Evolutionary conservation across 148 eudicot species (phyloP).

Genomic region (Talinum fruticosum): DNA sequence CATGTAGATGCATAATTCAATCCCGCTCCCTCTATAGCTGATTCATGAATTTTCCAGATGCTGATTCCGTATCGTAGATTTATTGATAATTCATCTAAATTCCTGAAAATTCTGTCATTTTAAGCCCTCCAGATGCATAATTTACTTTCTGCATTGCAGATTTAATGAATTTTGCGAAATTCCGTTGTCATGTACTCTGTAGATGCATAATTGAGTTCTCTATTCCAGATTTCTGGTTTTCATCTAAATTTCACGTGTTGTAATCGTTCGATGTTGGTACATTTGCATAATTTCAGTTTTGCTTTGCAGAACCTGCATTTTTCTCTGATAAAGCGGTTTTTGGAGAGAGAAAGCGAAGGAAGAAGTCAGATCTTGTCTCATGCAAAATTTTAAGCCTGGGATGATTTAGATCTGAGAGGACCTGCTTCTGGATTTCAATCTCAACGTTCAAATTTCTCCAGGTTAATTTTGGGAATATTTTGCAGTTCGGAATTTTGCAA

Average conservation of each 20-base stretch:
- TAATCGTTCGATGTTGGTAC: neutral
- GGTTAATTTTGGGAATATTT: neutral
- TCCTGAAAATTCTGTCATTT: slow-evolving; percentile 2
- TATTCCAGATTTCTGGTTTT: neutral
- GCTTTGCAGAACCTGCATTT: slow-evolving; percentile 3
- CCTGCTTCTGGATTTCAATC: slow-evolving; percentile 10
- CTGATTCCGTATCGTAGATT: neutral
- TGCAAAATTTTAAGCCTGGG: slow-evolving; percentile 8
- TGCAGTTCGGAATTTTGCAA: neutral
- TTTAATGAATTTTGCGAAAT: neutral
- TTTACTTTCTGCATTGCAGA: neutral
- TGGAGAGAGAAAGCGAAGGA: slow-evolving; percentile 23
- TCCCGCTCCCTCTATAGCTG: neutral
- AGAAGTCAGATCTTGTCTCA: slow-evolving; percentile 23
- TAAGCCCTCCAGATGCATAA: neutral
- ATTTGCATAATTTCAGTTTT: slow-evolving; percentile 21
- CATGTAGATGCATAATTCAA: neutral
- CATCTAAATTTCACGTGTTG: slow-evolving; percentile 11
- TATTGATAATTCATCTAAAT: neutral
- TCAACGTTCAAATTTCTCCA: neutral
- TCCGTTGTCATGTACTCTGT: too few species aligned
- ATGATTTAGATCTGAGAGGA: slow-evolving; percentile 23
- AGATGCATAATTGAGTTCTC: slow-evolving; percentile 8
- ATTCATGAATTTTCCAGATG: neutral
- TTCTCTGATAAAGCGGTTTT: neutral